Evolutionary conservation across 768 basidiomycete species (phyloP), one percentile per base, ranked within the genome.

Genomic region (Neoboletus brunneissimus): DNA sequence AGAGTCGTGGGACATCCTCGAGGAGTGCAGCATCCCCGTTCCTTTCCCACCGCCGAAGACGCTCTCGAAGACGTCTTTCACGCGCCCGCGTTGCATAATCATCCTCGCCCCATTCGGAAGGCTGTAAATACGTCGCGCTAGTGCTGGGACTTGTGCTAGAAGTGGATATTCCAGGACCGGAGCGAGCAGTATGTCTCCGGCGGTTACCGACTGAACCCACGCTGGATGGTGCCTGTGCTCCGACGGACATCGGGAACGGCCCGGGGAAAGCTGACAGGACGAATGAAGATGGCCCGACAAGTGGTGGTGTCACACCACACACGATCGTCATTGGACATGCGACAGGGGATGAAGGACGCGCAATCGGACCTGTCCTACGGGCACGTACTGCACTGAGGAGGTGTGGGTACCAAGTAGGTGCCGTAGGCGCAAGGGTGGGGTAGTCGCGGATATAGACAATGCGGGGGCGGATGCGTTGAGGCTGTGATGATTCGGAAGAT

Each of bases 371-470:
- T 59, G 83, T 80, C 32, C 94, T 82, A 37, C 91, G 81, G 53
- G 85, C 77, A 42, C 86, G 83, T n/a, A 95, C 89, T 13, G 91
- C 87, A 29, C 83, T 78, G 15, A 94, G 77, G 25, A 98, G 79
- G 38, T 86, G 79, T 12, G 91, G 85, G 66, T 89, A 95, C 93
- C 95, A 94, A 0, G 78, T 72, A 3, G 86, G 76, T 4, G 89
- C 85, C 5, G 88, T 83, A 3, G 86, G 70, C 0, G 90, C 84
- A 47, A 96, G 81, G 0, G 85, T 88, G 3, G 83, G 80, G 62
- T 89, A 91, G 67, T 94, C 90, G 51, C 91, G 87, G 45, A 96
- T 76, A 64, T 94, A 92, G 54, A 97, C 79, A 11, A 97, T 78
- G 13, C 94, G 86, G 6, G 90, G 89, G 53, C 77, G 73, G 23